These are phyloP conservation scores for Metarhizium sp. DNA, from an alignment of 2,329 filamentous ascomycete species.

Conservation along the genomic window DNA sequence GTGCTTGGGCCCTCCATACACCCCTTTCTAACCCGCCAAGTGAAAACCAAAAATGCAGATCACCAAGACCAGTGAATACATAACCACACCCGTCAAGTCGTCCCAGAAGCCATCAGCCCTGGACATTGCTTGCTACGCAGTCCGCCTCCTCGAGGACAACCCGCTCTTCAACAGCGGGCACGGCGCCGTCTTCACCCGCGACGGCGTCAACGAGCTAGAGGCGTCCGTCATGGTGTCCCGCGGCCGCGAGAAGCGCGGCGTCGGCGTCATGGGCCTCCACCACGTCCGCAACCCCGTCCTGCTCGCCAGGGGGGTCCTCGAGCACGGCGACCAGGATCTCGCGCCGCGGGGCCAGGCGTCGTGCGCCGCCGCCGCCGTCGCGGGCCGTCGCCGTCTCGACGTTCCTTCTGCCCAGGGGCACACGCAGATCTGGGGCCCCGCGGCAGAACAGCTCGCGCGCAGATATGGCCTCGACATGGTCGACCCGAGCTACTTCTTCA, in stretches of 20 bases:
- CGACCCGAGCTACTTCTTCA: slow-evolving; percentile 67
- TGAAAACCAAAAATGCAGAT: slow-evolving; percentile 22
- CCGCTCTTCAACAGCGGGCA: slow-evolving; percentile 76
- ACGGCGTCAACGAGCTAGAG: slow-evolving; percentile 78
- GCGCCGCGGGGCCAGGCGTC: slow-evolving; percentile 25
- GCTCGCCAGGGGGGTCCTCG: slow-evolving; percentile 61
- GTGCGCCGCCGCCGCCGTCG: background rate
- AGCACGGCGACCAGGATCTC: slow-evolving; percentile 55
- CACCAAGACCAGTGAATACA: slow-evolving; percentile 35
- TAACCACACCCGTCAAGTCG: slow-evolving; percentile 21
- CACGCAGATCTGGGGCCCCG: slow-evolving; percentile 55
- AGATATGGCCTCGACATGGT: slow-evolving; percentile 64
- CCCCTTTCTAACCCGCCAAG: background rate
- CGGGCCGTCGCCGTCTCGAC: slow-evolving; percentile 18
- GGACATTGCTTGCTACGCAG: slow-evolving; percentile 65
- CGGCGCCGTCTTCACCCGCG: slow-evolving; percentile 78
- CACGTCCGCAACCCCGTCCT: slow-evolving; percentile 73
- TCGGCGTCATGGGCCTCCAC: slow-evolving; percentile 64
- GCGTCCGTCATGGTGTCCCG: slow-evolving; percentile 77
- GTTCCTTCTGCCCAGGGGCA: slow-evolving; percentile 57
- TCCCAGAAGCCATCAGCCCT: slow-evolving; percentile 46
- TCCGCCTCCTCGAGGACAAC: slow-evolving; percentile 67
- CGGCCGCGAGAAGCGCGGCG: slow-evolving; percentile 64
- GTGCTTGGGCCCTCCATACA: too few species aligned
- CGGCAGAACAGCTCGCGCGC: slow-evolving; percentile 60